These are phyloP conservation scores for Sordaria brevicollis DNA, from an alignment of 495 filamentous ascomycete genomes.

Conservation along the genomic window DNA sequence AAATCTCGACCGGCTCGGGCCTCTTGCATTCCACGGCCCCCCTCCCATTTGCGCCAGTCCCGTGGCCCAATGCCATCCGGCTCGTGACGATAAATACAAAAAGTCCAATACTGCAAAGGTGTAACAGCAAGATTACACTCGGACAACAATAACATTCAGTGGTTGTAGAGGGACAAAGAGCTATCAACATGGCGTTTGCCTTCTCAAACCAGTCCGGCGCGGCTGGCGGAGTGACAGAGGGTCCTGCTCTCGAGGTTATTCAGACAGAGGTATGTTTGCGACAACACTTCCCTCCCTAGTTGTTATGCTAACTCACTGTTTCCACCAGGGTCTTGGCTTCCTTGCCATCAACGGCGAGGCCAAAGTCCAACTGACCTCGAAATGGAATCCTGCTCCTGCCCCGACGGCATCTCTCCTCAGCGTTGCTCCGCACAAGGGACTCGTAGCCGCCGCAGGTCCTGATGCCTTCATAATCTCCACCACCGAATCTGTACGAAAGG, in stretches of 20 bases:
- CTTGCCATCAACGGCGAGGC: constrained; percentile 66
- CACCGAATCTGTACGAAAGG: constrained; percentile 67
- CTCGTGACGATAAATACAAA: neutral
- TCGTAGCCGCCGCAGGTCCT: constrained; percentile 81
- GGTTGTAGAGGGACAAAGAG: neutral
- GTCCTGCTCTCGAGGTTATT: constrained; percentile 48
- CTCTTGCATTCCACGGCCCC: neutral
- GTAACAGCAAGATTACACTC: neutral
- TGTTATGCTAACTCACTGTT: constrained; percentile 2
- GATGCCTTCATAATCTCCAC: constrained; percentile 64
- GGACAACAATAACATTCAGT: neutral
- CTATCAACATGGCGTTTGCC: constrained; percentile 60
- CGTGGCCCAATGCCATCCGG: neutral
- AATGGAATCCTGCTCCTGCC: constrained; percentile 72
- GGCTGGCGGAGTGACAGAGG: constrained; percentile 33
- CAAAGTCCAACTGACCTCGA: constrained; percentile 68
- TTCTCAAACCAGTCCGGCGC: constrained; percentile 33
- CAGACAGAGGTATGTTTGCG: constrained; percentile 33
- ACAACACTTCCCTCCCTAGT: neutral
- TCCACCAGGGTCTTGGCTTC: constrained; percentile 66
- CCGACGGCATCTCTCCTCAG: constrained; percentile 77
- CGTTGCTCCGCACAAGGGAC: constrained; percentile 67
- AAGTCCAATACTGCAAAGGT: neutral
- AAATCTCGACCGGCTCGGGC: neutral
- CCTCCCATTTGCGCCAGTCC: neutral